Base-by-base conservation (phyloP, 306 rosid species). In the Sesbania bispinosa region DNA sequence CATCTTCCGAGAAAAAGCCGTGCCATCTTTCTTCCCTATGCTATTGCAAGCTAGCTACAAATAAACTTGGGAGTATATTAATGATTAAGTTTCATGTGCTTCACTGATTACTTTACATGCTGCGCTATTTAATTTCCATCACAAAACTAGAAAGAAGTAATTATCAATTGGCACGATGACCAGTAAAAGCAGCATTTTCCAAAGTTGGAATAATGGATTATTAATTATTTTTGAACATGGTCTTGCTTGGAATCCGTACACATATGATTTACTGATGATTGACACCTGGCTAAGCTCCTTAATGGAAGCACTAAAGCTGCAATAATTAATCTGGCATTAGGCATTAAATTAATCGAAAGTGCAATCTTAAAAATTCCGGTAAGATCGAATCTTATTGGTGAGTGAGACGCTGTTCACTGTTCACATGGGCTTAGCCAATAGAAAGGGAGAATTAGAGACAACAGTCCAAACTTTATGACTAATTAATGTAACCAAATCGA, bases 321-420 rank as follows among this genome's bases (percentile, higher is more conserved):
- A 39, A 47, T 55, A 50, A 18, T 57, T 46, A 67, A 75, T 63
- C 55, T 47, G 50, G 35, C 66, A 45, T 64, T 62, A 47, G 4
- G 29, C 23, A 33, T 48, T 61, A 68, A 39, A 81, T 77, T 30
- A 68, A 65, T 70, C 33, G n/a, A 13, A 67, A 73, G 87, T 73
- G 85, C 11, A 54, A 53, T 71, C 36, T 42, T 33, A 62, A 42
- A 67, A 14, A 29, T 38, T 66, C 47, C 36, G 4, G 70, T 58
- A 60, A 73, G 52, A 70, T 77, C 74, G 90, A 87, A 87, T 89
- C 88, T 83, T 85, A 82, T 87, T 85, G 90, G 92, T 83, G 77
- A 47, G 62, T 54, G 79, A 67, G 80, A 83, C 52, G 60, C n/a
- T 47, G 32, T 58, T 45, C 82, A 85, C 87, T 52, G 52, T 68